A percentile compares a stretch with the other conserved stretches of the same genome.
These are phyloP conservation scores for Jamesozyma spencerorum DNA, from an alignment of 805 yeast genomes.

Conservation along the genomic window DNA sequence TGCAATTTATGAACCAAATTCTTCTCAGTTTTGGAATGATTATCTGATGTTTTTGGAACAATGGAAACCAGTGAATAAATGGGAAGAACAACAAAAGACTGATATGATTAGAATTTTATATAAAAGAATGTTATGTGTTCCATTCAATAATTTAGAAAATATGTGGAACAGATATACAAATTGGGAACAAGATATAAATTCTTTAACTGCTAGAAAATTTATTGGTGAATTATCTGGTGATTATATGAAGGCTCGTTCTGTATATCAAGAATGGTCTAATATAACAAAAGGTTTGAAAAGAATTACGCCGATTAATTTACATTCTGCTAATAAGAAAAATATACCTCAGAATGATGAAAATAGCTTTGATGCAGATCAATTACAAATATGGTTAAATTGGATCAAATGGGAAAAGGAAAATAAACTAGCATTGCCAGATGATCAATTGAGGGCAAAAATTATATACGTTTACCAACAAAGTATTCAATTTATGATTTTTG, in stretches of 20 bases:
- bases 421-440: conserved; percentile 50
- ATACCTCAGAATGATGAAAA: conserved; percentile 18
- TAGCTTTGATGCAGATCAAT: conserved; percentile 27
- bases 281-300: conserved; percentile 44
- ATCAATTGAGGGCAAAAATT: conserved; percentile 45
- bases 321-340: conserved; percentile 22
- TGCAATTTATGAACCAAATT: conserved; percentile 60
- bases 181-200: conserved; percentile 73
- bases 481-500: conserved; percentile 29
- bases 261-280: conserved; percentile 60
- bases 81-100: conserved; percentile 77
- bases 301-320: conserved; percentile 22
- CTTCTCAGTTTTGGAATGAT: conserved; percentile 70
- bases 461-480: conserved; percentile 68
- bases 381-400: conserved; percentile 63
- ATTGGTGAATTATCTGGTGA: conserved; percentile 73
- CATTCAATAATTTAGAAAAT: conserved; percentile 62
- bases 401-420: conserved; percentile 70
- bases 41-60: conserved; percentile 68
- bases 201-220: conserved; percentile 72
- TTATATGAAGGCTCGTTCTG: conserved; percentile 79
- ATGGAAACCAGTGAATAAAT: conserved; percentile 70
- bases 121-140: conserved; percentile 62
- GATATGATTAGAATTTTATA: conserved; percentile 69
- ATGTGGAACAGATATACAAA: conserved; percentile 73